Conservation (phyloP, 371 early-diverging fungal species). For the Massospora cicadina region DNA sequence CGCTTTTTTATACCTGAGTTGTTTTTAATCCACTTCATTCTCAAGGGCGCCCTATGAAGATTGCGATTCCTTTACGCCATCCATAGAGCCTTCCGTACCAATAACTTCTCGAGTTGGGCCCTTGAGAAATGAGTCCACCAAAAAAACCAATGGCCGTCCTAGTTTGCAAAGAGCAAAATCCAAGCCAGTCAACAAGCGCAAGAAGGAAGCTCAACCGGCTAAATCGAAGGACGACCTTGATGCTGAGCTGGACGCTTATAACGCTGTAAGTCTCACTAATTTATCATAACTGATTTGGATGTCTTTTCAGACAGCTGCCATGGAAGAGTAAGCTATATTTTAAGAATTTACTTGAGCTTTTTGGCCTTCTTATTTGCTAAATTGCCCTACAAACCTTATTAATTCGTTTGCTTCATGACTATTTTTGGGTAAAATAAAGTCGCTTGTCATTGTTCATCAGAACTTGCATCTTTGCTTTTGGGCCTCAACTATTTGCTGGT, state of each 20-base stretch:
- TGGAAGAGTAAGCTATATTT: neutral
- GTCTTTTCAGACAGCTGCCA: neutral
- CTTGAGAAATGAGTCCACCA: neutral
- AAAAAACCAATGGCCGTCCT: constrained; percentile 7
- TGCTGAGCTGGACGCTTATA: constrained; percentile 56
- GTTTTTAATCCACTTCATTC: neutral
- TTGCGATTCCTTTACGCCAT: constrained; percentile 43
- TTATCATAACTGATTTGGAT: neutral
- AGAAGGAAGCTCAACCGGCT: constrained; percentile 18
- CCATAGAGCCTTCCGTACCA: neutral
- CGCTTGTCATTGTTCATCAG: too few species aligned
- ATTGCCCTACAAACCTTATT: too few species aligned
- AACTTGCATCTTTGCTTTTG: too few species aligned
- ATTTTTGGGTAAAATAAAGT: too few species aligned
- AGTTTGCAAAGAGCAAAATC: constrained; percentile 19
- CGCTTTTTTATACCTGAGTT: neutral
- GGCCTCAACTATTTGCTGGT: too few species aligned
- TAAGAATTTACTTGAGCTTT: too few species aligned
- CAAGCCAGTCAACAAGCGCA: constrained; percentile 12
- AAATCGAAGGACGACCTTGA: constrained; percentile 42
- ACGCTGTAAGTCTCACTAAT: constrained; percentile 17
- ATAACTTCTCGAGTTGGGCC: neutral
- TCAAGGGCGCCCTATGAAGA: constrained; percentile 41
- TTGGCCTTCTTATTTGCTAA: too few species aligned
- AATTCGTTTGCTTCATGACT: too few species aligned